These are phyloP conservation scores for Suhomyces bokatorum DNA, from an alignment of 1,139 yeast genomes.

Conservation along the genomic window DNA sequence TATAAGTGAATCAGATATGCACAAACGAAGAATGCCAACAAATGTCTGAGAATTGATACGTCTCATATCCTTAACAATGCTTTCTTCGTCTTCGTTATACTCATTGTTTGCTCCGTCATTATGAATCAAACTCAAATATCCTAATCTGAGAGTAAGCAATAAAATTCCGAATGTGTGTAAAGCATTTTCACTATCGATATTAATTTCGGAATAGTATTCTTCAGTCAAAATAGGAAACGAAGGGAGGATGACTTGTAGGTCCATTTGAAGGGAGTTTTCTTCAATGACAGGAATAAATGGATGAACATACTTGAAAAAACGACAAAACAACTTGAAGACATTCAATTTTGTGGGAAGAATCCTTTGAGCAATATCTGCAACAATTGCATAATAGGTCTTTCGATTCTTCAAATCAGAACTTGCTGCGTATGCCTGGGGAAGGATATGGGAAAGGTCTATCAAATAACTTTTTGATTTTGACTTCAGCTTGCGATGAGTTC, in stretches of 20 bases:
- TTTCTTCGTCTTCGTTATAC: slow-evolving; percentile 31
- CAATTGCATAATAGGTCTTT: slow-evolving; percentile 31
- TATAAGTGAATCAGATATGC: slow-evolving; percentile 33
- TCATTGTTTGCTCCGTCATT: slow-evolving; percentile 33
- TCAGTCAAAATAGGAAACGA: slow-evolving; percentile 28
- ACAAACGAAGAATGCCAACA: slow-evolving; percentile 30
- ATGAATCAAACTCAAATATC: slow-evolving; percentile 44
- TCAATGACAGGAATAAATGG: slow-evolving; percentile 43
- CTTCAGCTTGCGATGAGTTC: neutral
- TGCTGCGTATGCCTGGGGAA: slow-evolving; percentile 26
- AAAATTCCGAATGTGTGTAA: slow-evolving; percentile 35
- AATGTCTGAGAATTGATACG: slow-evolving; percentile 25
- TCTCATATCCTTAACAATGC: slow-evolving; percentile 29
- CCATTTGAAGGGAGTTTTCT: slow-evolving; percentile 30
- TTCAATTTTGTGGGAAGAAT: slow-evolving; percentile 35
- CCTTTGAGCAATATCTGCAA: slow-evolving; percentile 30
- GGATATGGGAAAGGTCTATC: slow-evolving; percentile 13
- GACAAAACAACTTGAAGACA: slow-evolving; percentile 31
- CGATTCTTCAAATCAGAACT: slow-evolving; percentile 20
- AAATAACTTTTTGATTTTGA: neutral
- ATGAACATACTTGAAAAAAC: slow-evolving; percentile 42
- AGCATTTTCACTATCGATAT: slow-evolving; percentile 34
- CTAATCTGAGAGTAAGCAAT: slow-evolving; percentile 35
- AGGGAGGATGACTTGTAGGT: slow-evolving; percentile 28
- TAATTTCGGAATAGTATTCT: slow-evolving; percentile 22